Base-by-base conservation (phyloP, 202 grass and related monocot genomes). In the Brachypodium distachyon region DNA sequence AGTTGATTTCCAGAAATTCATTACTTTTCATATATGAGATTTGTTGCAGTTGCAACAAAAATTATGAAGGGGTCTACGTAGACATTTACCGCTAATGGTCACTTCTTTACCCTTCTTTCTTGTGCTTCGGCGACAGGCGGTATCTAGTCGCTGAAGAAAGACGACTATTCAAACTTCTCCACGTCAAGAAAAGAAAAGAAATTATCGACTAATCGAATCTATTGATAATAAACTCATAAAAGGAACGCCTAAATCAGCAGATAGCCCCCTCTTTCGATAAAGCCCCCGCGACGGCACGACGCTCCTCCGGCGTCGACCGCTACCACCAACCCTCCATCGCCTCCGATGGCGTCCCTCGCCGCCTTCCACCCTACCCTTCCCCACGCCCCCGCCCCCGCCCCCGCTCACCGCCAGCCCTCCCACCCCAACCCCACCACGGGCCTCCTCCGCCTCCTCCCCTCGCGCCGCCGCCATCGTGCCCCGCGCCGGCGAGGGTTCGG, bases 271-370 rank as follows among this genome's bases (percentile, higher is more conserved):
- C 72, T 82, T 87, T 72, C 78, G 66, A 87, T 87, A 87, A 78
- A 78, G 58, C 41, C 73, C 73, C 22, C 10, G 34, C 64, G 56
- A 60, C 55, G 49, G 49, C 59, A 61, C 79, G 79, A 51, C 58
- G 38, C 18, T 0, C 79, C 50, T 43, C 61, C 74, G 77, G 52
- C 65, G 65, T 68, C 64, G 64, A n/a, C 64, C 39, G 28, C 46
- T 39, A 74, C 42, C 74, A 74, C 42, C 74, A 82, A 73, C 67
- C 52, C 58, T 38, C 6, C n/a, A n/a, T n/a, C n/a, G n/a, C 23
- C 56, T 55, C 53, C 73, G 74, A 93, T 93, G 91, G 75, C 74
- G 43, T 77, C 52, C 50, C 87, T 87, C 71, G 71, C 85, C 78
- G 85, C 79, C 79, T 80, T 85, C 39, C 82, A 83, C 64, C 46